Evolutionary conservation across 2,329 filamentous ascomycete genomes (phyloP), one percentile per base, ranked within the genome.

Genomic region (Talaromyces sp.): DNA sequence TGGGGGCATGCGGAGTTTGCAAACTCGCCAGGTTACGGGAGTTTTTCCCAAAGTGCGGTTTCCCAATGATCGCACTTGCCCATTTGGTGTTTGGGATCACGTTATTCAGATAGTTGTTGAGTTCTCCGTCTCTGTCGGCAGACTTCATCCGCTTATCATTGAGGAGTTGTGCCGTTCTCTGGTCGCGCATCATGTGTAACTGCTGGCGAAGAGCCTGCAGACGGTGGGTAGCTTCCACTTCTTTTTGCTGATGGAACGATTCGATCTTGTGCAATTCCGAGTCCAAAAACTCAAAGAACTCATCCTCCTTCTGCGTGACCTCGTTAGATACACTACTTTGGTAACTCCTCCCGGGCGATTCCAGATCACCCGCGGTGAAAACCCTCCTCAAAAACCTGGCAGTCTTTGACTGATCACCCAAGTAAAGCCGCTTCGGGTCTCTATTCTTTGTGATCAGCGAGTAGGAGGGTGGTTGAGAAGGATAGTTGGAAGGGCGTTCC

Each of bases 231-330:
- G 93, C 91, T 70, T 97, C 91, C 29, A 90, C 83, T 71, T 99
- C 94, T 71, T 97, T 97, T 65, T 85, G 78, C 66, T 85, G 87
- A 78, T 97, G 97, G 70, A 99, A 99, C 0, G 80, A 77, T 71
- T 99, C 92, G 11, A 99, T 91, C 75, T 97, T 99, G n/a, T 87
- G 82, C 14, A 99, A 79, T 75, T 99, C 89, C 10, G 79, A 79
- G 67, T 97, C 91, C 57, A 99, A 79, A 69, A 94, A 99, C 0
- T 80, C 76, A 72, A 92, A 93, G 70, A 99, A 97, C 14, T 96
- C 90, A n/a, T 83, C 83, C 72, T 96, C 88, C 19, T 86, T 83
- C 60, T 87, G 80, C 51, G 90, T 88, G 3, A 95, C 81, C 43
- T 90, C 83, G 48, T 86, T 82, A 55, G 82, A 80, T 1, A 81